A percentile compares a stretch with the other conserved stretches of the same genome.
Conservation (phyloP, 2,329 filamentous ascomycete species). For the Cadophora sp. region DNA sequence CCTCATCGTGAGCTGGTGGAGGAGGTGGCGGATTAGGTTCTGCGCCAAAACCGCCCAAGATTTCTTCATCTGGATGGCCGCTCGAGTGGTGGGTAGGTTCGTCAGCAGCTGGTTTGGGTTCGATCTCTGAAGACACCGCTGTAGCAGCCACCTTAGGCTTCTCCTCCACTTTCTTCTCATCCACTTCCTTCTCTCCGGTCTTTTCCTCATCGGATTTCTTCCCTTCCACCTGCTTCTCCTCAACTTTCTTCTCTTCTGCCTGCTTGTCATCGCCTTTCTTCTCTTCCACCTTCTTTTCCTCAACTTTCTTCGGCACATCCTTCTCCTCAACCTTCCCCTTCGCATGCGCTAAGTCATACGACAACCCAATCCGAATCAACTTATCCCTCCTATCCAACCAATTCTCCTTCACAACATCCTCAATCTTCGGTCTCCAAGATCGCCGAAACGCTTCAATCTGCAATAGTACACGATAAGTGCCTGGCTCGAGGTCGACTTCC, state of each 20-base stretch:
- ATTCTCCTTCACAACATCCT: conserved; percentile 50
- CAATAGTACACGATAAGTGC: conserved; percentile 63
- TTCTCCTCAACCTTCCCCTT: conserved; percentile 60
- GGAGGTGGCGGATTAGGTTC: conserved; percentile 9
- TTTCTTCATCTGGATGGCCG: conserved; percentile 9
- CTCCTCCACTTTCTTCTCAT: conserved; percentile 25
- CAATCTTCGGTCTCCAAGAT: conserved; percentile 49
- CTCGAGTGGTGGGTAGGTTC: conserved; percentile 11
- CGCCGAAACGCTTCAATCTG: conserved; percentile 58
- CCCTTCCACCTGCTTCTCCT: conserved; percentile 52
- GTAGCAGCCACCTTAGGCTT: conserved; percentile 33
- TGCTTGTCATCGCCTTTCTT: conserved; percentile 39
- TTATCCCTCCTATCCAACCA: conserved; percentile 54
- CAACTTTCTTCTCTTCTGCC: conserved; percentile 48
- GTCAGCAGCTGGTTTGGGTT: conserved; percentile 18
- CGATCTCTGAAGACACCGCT: conserved; percentile 23
- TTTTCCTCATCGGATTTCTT: conserved; percentile 45
- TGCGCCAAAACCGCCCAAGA: background rate
- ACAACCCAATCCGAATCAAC: conserved; percentile 63
- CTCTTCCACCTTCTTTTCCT: conserved; percentile 52
- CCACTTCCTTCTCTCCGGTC: conserved; percentile 48
- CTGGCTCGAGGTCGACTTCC: conserved; percentile 62
- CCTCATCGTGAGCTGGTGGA: conserved; percentile 14
- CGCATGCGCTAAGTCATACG: conserved; percentile 66
- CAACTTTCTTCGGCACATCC: conserved; percentile 52